phyloP scores from a whole-genome alignment of 441 rosid species.

The Gossypium armourianum region DNA sequence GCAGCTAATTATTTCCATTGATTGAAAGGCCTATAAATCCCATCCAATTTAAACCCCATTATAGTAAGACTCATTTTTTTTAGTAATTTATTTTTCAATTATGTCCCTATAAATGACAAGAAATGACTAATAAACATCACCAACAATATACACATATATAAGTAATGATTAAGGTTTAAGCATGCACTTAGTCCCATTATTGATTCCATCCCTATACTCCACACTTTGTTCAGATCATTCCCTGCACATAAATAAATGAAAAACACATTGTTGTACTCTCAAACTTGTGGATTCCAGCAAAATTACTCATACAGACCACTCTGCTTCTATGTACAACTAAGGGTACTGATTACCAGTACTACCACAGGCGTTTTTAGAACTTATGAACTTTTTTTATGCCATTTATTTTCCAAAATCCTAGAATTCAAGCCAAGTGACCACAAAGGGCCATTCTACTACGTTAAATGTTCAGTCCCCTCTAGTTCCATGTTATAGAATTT shows the following conservation, averaged over 20 bases:
- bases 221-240: background rate
- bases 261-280: background rate
- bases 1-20: background rate
- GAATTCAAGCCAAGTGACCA: background rate
- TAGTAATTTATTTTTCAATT: conserved; percentile 3
- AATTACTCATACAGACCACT: background rate
- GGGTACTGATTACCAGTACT: background rate
- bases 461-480: background rate
- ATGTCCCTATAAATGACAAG: background rate
- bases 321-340: background rate
- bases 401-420: background rate
- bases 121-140: background rate
- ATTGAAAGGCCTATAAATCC: background rate
- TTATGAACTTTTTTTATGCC: background rate
- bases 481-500: background rate
- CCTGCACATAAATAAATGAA: background rate
- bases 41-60: background rate
- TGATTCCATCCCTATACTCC: background rate
- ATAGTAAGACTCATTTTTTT: background rate
- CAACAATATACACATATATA: background rate
- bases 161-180: background rate
- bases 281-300: background rate
- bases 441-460: background rate
- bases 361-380: background rate
- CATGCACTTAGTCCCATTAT: background rate